These are phyloP conservation scores for Wickerhamomyces alni DNA, from an alignment of 805 yeast genomes.

Conservation along the genomic window DNA sequence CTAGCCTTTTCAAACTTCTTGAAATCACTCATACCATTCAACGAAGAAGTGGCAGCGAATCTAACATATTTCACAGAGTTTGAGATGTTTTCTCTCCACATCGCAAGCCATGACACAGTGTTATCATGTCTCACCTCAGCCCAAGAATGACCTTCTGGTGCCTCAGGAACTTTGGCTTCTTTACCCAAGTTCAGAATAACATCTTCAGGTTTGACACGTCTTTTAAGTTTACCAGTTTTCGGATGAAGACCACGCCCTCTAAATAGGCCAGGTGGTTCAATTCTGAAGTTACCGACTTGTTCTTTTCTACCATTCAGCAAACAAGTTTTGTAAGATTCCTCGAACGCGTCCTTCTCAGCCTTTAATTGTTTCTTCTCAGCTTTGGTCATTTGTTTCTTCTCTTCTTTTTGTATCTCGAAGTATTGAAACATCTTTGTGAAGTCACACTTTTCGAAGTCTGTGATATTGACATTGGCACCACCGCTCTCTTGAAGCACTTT, in stretches of 20 bases:
- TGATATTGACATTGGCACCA: conserved; percentile 52
- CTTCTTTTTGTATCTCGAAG: conserved; percentile 64
- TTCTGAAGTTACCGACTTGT: conserved; percentile 87
- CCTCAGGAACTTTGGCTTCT: conserved; percentile 65
- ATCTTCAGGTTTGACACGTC: conserved; percentile 85
- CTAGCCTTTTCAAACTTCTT: conserved; percentile 94
- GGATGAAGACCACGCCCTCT: conserved; percentile 98
- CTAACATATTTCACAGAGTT: conserved; percentile 82
- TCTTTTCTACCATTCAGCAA: conserved; percentile 81
- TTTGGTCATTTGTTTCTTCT: conserved; percentile 59
- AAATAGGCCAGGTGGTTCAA: conserved; percentile 95
- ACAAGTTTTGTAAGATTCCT: conserved; percentile 80
- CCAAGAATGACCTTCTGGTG: conserved; percentile 89
- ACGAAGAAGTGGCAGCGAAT: conserved; percentile 83
- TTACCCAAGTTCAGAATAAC: conserved; percentile 77
- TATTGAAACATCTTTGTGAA: conserved; percentile 67
- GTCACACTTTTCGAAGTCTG: conserved; percentile 65
- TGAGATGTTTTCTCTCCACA: conserved; percentile 93
- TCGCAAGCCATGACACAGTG: conserved; percentile 92
- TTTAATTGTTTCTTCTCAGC: conserved; percentile 75
- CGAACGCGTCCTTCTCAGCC: conserved; percentile 65
- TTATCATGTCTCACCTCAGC: conserved; percentile 84
- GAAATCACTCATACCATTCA: conserved; percentile 87
- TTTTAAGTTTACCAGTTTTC: conserved; percentile 85
- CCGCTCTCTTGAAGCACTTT: conserved; percentile 64